Conservation (phyloP, 1,284 basidiomycete genomes). For the Moesziomyces sp. region DNA sequence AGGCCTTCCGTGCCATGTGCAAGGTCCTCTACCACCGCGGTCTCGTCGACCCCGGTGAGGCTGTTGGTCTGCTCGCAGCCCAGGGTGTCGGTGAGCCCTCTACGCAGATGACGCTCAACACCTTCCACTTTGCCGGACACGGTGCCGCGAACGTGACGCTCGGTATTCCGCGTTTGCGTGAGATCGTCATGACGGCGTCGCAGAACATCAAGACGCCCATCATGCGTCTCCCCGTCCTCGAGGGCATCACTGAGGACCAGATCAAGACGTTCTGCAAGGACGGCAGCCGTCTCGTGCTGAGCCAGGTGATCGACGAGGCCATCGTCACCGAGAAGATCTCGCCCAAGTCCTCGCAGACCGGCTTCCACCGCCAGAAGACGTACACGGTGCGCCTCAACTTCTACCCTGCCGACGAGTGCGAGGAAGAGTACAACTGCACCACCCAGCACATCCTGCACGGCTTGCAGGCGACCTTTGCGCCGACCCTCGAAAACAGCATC, state of each 20-base stretch:
- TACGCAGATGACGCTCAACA: constrained; percentile 99
- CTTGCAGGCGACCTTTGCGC: constrained; percentile 82
- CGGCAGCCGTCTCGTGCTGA: constrained; percentile 85
- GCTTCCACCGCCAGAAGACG: constrained; percentile 76
- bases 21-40: constrained; percentile 66
- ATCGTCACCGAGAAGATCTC: constrained; percentile 83
- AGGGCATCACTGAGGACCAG: constrained; percentile 66
- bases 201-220: constrained; percentile 96
- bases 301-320: constrained; percentile 88
- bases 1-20: constrained; percentile 64
- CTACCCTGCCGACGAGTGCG: constrained; percentile 87
- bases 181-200: constrained; percentile 99
- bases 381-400: constrained; percentile 87
- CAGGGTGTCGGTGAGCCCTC: constrained; percentile 99
- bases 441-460: constrained; percentile 79
- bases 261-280: constrained; percentile 86
- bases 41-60: constrained; percentile 95
- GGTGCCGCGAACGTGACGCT: constrained; percentile 99
- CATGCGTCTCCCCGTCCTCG: constrained; percentile 81
- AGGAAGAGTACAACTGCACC: constrained; percentile 83
- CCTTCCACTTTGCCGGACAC: constrained; percentile 97
- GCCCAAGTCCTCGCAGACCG: constrained; percentile 73
- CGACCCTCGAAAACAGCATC: constrained; percentile 87
- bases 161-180: constrained; percentile 96
- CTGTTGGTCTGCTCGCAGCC: constrained; percentile 95